Evolutionary conservation across 192 early-diverging fungal genomes (phyloP).

Genomic region (Spizellomyces punctatus): DNA sequence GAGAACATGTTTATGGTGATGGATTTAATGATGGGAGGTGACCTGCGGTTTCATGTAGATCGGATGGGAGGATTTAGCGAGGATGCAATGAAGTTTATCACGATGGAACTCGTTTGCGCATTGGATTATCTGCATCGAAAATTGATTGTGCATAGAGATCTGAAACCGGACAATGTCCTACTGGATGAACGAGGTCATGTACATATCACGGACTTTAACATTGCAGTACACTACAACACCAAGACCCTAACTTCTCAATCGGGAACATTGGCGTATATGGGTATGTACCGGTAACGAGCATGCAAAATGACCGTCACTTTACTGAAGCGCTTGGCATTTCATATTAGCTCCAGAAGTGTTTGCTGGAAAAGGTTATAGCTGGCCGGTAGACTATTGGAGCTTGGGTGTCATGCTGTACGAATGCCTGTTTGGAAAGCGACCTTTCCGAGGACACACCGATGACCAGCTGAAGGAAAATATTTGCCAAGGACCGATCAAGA

Average conservation of each 20-base stretch:
- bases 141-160: constrained; percentile 53
- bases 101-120: constrained; percentile 46
- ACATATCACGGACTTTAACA: constrained; percentile 59
- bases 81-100: constrained; percentile 43
- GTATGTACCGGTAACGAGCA: constrained; percentile 12
- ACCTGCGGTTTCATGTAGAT: constrained; percentile 59
- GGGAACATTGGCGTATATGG: constrained; percentile 94
- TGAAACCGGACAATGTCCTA: constrained; percentile 50
- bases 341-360: constrained; percentile 48
- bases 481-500: constrained; percentile 55
- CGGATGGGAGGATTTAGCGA: constrained; percentile 43
- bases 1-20: constrained; percentile 66
- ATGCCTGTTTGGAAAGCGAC: constrained; percentile 65
- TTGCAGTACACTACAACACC: constrained; percentile 48
- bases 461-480: constrained; percentile 62
- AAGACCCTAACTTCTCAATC: constrained; percentile 72
- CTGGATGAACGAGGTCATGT: constrained; percentile 53
- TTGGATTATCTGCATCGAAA: constrained; percentile 49
- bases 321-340: neutral
- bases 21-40: constrained; percentile 63
- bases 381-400: constrained; percentile 94
- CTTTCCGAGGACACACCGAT: constrained; percentile 68
- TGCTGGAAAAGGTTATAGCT: constrained; percentile 67
- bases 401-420: constrained; percentile 91
- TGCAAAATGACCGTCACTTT: neutral